Evolutionary conservation across 192 early-diverging fungal species (phyloP), one percentile per base, ranked within the genome.

Genomic region (Gryganskiella cystojenkinii): DNA sequence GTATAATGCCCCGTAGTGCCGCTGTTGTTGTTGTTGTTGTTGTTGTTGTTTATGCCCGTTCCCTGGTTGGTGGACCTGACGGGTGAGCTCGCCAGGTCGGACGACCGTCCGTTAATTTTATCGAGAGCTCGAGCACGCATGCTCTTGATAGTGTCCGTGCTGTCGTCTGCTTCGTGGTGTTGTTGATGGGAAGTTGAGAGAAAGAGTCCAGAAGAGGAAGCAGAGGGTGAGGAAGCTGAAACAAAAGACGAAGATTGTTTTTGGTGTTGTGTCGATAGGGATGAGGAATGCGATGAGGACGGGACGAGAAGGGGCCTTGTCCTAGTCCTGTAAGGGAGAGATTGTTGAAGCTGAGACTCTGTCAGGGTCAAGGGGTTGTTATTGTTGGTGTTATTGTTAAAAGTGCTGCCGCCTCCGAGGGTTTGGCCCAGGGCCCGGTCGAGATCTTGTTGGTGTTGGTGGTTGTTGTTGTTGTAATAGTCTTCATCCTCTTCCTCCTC

Each of bases 101-200:
- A n/a, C 14, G 31, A 25, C 15, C 63, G 33, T 13, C 63, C 50
- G 11, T 65, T 65, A 10, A 55, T 50, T 27, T 52, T 61, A 54
- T 76, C 65, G 13, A 76, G 42, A 20, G 74, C 61, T 22, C 67
- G 65, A 31, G 74, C 74, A 51, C 67, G 35, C 74, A 69, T 78
- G 49, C 56, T 69, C 37, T 76, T 76, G 53, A 76, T 76, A 10
- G 65, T 78, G 33, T 78, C 74, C 13, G 74, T 68, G 34, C 65
- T 69, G 31, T 78, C 61, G 44, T 78, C 54, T 8, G 61, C 74
- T 47, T 69, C 74, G 27, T 67, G 51, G 2, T 50, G 30, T 2
- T 58, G 49, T 37, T 4, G 22, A 27, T 53, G 52, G 14, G 52
- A 53, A 22, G 52, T 28, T 27, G 52, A 22, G 6, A 28, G 52